phyloP scores from a whole-genome alignment of 352 stramenopile genomes.

The Pythium aphanidermatum region DNA sequence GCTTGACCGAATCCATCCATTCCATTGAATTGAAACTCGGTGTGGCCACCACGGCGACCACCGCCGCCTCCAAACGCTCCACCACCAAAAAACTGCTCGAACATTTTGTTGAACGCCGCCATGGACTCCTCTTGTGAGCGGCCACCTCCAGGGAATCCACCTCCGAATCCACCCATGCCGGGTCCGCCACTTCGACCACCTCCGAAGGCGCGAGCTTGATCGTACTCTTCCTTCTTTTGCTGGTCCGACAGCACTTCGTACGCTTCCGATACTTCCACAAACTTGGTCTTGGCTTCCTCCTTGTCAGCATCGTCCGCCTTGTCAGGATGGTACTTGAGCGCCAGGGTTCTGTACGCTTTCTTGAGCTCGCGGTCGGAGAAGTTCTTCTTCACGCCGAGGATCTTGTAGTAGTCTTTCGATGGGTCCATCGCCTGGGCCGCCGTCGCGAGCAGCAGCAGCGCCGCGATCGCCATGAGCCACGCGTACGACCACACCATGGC shows the following conservation, averaged over 20 bases:
- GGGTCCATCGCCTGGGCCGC: conserved; percentile 40
- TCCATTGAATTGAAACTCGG: conserved; percentile 73
- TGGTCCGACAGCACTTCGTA: conserved; percentile 91
- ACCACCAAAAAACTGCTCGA: conserved; percentile 78
- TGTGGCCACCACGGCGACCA: conserved; percentile 34
- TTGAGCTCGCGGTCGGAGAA: conserved; percentile 80
- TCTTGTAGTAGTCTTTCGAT: conserved; percentile 80
- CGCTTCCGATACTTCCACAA: conserved; percentile 89
- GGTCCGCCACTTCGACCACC: conserved; percentile 22
- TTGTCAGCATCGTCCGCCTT: conserved; percentile 78
- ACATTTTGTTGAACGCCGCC: conserved; percentile 82
- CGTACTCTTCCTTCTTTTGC: conserved; percentile 87
- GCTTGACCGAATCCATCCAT: conserved; percentile 75
- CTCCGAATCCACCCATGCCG: conserved; percentile 21
- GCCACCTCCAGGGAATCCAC: conserved; percentile 16
- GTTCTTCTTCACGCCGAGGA: conserved; percentile 62
- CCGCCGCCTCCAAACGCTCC: conserved; percentile 22
- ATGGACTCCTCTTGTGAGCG: conserved; percentile 54
- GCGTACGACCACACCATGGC: conserved; percentile 11
- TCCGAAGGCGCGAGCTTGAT: conserved; percentile 58
- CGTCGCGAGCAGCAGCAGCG: conserved; percentile 13
- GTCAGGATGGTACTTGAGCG: conserved; percentile 88
- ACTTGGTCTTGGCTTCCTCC: conserved; percentile 85
- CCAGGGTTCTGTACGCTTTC: conserved; percentile 84
- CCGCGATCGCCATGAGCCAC: conserved; percentile 19